A percentile compares a stretch with the other conserved stretches of the same genome.
Conservation (phyloP, 1,139 yeast genomes). For the Arxiozyma telluris region DNA sequence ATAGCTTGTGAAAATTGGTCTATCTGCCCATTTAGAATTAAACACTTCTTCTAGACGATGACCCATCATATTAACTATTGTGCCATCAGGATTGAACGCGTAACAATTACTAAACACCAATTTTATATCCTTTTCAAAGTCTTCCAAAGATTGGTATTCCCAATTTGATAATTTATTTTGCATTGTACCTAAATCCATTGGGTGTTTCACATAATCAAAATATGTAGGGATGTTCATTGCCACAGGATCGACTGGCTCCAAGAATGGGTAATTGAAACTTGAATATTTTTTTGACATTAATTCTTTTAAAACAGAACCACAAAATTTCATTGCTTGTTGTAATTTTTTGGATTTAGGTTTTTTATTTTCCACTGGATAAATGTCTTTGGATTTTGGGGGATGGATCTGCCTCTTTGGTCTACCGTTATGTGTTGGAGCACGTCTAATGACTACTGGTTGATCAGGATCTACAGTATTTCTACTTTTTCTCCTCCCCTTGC, state of each 20-base stretch:
- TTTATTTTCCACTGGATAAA: conserved; percentile 59
- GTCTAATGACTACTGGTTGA: conserved; percentile 39
- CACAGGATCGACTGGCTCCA: conserved; percentile 91
- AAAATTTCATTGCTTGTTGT: conserved; percentile 82
- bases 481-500: conserved; percentile 12
- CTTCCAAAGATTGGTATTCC: conserved; percentile 81
- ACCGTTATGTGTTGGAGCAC: conserved; percentile 49
- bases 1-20: conserved; percentile 47
- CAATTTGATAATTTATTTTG: conserved; percentile 73
- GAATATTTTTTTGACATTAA: conserved; percentile 75
- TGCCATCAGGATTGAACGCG: conserved; percentile 87
- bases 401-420: conserved; percentile 94
- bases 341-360: conserved; percentile 88
- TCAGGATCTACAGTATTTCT: conserved; percentile 17
- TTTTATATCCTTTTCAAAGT: conserved; percentile 74
- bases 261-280: conserved; percentile 77
- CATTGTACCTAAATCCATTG: conserved; percentile 92
- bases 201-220: conserved; percentile 72
- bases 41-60: conserved; percentile 79
- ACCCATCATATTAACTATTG: conserved; percentile 94
- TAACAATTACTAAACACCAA: conserved; percentile 84
- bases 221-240: conserved; percentile 90
- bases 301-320: conserved; percentile 76
- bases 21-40: conserved; percentile 80
- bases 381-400: conserved; percentile 91